Evolutionary conservation across 345 rosid genomes (phyloP).

Genomic region (Garcia nutans): DNA sequence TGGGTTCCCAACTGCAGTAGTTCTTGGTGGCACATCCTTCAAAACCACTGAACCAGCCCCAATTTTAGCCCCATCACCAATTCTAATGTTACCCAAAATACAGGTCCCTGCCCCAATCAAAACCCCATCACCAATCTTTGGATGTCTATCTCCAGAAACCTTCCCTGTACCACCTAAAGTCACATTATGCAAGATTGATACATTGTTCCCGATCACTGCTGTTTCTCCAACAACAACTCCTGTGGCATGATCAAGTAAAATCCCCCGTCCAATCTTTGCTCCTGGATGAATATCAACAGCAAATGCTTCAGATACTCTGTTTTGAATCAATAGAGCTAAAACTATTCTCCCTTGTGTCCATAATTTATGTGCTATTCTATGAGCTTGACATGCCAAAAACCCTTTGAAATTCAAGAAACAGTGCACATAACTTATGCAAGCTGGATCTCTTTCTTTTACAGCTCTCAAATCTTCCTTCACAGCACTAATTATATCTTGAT

Average conservation of each 20-base stretch:
- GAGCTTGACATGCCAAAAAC: constrained; percentile 76
- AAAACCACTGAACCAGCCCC: constrained; percentile 92
- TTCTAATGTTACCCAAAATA: constrained; percentile 75
- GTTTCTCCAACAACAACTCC: constrained; percentile 90
- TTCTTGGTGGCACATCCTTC: constrained; percentile 72
- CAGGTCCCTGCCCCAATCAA: constrained; percentile 93
- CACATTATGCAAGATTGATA: constrained; percentile 85
- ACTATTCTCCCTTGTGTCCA: constrained; percentile 63
- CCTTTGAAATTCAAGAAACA: constrained; percentile 81
- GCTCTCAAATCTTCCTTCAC: constrained; percentile 67
- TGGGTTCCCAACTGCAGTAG: constrained; percentile 93
- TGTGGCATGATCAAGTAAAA: constrained; percentile 80
- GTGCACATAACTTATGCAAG: constrained; percentile 72
- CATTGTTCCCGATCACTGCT: constrained; percentile 83
- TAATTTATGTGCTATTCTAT: constrained; percentile 69
- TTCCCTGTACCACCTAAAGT: constrained; percentile 95
- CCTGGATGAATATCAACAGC: constrained; percentile 95
- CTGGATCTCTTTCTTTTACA: constrained; percentile 77
- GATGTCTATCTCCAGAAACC: constrained; percentile 78
- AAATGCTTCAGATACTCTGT: constrained; percentile 70
- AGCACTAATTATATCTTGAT: constrained; percentile 45
- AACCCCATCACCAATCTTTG: constrained; percentile 94
- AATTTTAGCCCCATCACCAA: constrained; percentile 95
- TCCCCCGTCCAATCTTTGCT: constrained; percentile 68
- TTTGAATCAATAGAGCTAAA: constrained; percentile 72